Evolutionary conservation across 805 yeast genomes (phyloP), one percentile per base, ranked within the genome.

Genomic region (Nakazawaea holstii): DNA sequence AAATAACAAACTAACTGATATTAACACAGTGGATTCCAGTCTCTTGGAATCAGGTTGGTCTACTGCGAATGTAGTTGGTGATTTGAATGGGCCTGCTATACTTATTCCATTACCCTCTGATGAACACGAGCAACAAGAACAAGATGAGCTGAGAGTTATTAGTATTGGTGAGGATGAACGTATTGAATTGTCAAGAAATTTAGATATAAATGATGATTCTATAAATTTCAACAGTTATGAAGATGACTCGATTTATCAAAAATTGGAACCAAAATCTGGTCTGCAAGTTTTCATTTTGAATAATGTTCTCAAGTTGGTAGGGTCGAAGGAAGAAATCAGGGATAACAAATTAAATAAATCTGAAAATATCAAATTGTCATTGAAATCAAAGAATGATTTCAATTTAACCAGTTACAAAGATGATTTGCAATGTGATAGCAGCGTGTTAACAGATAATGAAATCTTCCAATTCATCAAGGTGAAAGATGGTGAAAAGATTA

Each of bases 31-130:
- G 9, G 53, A 59, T 11, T 14, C 38, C 2, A 55, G 40, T 0
- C 32, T 42, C 6, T 31, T 65, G 28, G 56, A 58, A 27, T 31
- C 52, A 8, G 68, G 67, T 4, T 65, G 69, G 69, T 61, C 69
- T 13, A 52, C 57, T 2, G 53, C 57, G 13, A 32, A 40, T 4
- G 35, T 41, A 11, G n/a, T 41, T 5, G 46, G 41, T 6, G 67
- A 62, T 45, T 29, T 62, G 17, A 49, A 46, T 28, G 67, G 65
- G 1, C 66, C 66, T 1, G 31, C 59, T 0, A n/a, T 62, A 11
- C 33, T 64, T 2, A 42, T 51, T 1, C 46, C 54, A 6, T 32
- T 52, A 4, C 27, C 54, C 29, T 51, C 52, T 2, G 48, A 44
- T 1, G 40, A 43, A 11, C 10, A 14, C 27, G 17, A n/a, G 15